Evolutionary conservation across 1,284 basidiomycete species (phyloP), one percentile per base, ranked within the genome.

Genomic region (Puccinia novopanici): DNA sequence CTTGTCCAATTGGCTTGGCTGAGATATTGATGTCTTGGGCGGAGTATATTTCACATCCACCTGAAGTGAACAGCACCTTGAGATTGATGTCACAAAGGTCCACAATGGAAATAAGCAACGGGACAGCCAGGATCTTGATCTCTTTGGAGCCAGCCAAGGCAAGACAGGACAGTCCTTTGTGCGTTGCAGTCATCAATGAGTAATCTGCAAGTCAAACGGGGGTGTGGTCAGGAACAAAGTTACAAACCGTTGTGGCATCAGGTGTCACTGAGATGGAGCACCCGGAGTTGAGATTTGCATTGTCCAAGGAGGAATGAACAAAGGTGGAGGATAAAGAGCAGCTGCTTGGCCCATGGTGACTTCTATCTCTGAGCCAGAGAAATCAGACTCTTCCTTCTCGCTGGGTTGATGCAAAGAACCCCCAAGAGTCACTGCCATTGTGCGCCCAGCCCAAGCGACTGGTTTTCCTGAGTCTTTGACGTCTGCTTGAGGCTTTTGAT

Each of bases 241-340:
- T 4, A 0, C 1, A 2, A n/a, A 70, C 45, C 5, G n/a, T 4
- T 5, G 12, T 19, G 3, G 19, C 10, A 17, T 70, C 45, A 2
- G 71, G 71, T 4, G 71, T 73, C 71, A 73, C 57, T 5, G 71
- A 73, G 1, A 59, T n/a, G 10, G 71, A 55, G n/a, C 52, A 55
- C 1, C 71, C 71, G 4, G 52, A 73, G 52, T 73, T 50, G 3
- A 57, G 71, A 48, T 73, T 73, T 4, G 67, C n/a, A 12, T 70
- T n/a, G 2, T 42, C 67, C 9, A 6, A 17, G 1, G 42, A n/a
- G 34, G 34, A 34, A 34, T 34, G 34, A 24, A 24, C 22, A 13
- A 30, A n/a, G 19, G 65, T 22, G 15, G 13, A 17, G 0, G 42
- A n/a, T 13, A 24, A 5, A 13, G 17, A n/a, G 19, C 5, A 5